Evolutionary conservation across 2,329 filamentous ascomycete genomes (phyloP).

Genomic region (Decorospora gaudefroyi): DNA sequence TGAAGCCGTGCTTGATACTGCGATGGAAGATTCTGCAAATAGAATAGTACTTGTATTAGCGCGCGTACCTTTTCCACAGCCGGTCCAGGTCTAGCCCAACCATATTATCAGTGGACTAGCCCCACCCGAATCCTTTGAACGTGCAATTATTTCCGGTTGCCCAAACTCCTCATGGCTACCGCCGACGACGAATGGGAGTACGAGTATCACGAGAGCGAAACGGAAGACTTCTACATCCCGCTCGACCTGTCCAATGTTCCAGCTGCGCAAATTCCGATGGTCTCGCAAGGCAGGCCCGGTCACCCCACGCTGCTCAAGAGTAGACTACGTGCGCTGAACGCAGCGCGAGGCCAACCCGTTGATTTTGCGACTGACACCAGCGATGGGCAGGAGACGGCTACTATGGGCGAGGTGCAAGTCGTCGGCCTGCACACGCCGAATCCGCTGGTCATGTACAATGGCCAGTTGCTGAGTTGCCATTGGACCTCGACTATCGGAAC

Average conservation of each 20-base stretch:
- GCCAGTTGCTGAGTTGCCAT: conserved; percentile 74
- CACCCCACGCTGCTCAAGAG: conserved; percentile 37
- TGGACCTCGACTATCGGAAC: conserved; percentile 87
- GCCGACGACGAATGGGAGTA: conserved; percentile 62
- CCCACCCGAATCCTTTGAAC: conserved; percentile 2
- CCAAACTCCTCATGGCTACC: conserved; percentile 27
- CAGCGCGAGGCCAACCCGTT: conserved; percentile 23
- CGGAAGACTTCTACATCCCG: conserved; percentile 64
- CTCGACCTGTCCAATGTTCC: conserved; percentile 59
- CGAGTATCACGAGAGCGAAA: conserved; percentile 60
- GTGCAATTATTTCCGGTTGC: background rate
- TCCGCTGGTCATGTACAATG: conserved; percentile 79
- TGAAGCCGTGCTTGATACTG: conserved; percentile 21
- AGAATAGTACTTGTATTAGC: background rate
- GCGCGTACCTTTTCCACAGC: no score
- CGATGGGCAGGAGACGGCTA: conserved; percentile 18
- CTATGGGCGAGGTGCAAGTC: conserved; percentile 67
- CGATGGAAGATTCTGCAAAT: background rate
- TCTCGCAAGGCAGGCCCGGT: conserved; percentile 23
- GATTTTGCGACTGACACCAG: conserved; percentile 11
- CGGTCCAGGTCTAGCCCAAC: no score
- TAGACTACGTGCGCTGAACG: conserved; percentile 37
- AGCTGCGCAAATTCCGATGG: conserved; percentile 21
- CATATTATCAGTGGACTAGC: background rate
- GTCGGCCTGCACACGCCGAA: conserved; percentile 77